A percentile compares a stretch with the other conserved stretches of the same genome.
Evolutionary conservation across 2,329 filamentous ascomycete species (phyloP).

Genomic region (Erysiphe pisi): DNA sequence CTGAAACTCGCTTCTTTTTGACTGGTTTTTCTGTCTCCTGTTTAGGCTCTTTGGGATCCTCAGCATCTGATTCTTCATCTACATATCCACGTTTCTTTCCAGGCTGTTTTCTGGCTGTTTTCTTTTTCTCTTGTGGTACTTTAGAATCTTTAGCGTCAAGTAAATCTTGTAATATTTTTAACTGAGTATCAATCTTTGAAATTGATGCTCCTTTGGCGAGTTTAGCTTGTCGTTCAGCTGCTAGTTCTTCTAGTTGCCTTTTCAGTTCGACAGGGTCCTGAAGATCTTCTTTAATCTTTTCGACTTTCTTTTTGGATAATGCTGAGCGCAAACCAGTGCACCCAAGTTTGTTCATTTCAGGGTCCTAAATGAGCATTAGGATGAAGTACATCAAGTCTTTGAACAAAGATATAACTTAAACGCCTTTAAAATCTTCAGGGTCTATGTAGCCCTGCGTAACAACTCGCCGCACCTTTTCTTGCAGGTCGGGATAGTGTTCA

Average conservation of each 20-base stretch:
- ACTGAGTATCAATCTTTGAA: constrained; percentile 29
- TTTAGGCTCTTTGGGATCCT: constrained; percentile 29
- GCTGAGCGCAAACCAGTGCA: constrained; percentile 33
- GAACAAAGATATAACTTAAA: constrained; percentile 38
- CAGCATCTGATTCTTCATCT: constrained; percentile 29
- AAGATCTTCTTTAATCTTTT: constrained; percentile 30
- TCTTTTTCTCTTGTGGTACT: constrained; percentile 26
- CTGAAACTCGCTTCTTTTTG: constrained; percentile 25
- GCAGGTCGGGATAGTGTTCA: constrained; percentile 46
- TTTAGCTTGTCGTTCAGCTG: constrained; percentile 29
- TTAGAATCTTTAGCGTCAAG: constrained; percentile 33
- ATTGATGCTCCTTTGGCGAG: constrained; percentile 25
- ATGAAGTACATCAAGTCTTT: not conserved
- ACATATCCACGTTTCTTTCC: constrained; percentile 31
- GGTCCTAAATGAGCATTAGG: constrained; percentile 33
- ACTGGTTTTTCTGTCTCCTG: constrained; percentile 27
- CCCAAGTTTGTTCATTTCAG: constrained; percentile 37
- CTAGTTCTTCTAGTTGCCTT: constrained; percentile 29
- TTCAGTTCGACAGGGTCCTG: constrained; percentile 30
- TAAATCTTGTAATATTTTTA: constrained; percentile 29
- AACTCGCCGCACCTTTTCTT: constrained; percentile 63
- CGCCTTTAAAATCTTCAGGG: constrained; percentile 77
- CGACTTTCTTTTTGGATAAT: constrained; percentile 32
- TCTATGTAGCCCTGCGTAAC: constrained; percentile 70
- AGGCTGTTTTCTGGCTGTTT: constrained; percentile 28